Conservation (phyloP, 371 early-diverging fungal species). For the Mucor velutinosus region DNA sequence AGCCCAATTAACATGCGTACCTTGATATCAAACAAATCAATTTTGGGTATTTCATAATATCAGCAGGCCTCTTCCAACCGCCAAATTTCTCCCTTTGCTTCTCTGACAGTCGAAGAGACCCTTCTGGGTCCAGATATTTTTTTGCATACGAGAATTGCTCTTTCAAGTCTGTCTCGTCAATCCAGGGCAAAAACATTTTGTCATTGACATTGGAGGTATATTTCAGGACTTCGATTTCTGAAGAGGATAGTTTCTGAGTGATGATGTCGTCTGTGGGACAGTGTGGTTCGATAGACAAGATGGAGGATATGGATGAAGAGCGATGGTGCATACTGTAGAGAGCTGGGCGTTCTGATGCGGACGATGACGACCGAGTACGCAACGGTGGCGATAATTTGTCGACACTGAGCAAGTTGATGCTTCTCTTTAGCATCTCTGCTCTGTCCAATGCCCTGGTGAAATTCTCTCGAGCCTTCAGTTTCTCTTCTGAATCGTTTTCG, state of each 20-base stretch:
- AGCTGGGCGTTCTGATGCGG: conserved; percentile 15
- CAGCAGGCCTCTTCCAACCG: conserved; percentile 81
- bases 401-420: not conserved
- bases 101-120: conserved; percentile 71
- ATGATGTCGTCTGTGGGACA: conserved; percentile 20
- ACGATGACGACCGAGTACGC: conserved; percentile 21
- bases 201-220: conserved; percentile 73
- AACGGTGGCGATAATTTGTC: not conserved
- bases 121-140: conserved; percentile 70
- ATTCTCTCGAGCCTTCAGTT: conserved; percentile 20
- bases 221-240: conserved; percentile 67
- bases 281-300: conserved; percentile 5
- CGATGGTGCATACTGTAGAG: conserved; percentile 14
- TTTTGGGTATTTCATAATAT: conserved; percentile 67
- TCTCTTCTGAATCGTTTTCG: conserved; percentile 11
- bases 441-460: conserved; percentile 40
- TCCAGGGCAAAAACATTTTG: conserved; percentile 78
- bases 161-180: conserved; percentile 60
- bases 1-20: conserved; percentile 1
- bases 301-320: conserved; percentile 16
- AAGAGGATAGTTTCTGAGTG: conserved; percentile 33
- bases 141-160: conserved; percentile 59
- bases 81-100: conserved; percentile 76
- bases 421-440: conserved; percentile 38
- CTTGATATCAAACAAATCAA: conserved; percentile 70